These are phyloP conservation scores for cucumber (Cucumis sativus) DNA, from an alignment of 306 rosid genomes.

Conservation along the genomic window DNA sequence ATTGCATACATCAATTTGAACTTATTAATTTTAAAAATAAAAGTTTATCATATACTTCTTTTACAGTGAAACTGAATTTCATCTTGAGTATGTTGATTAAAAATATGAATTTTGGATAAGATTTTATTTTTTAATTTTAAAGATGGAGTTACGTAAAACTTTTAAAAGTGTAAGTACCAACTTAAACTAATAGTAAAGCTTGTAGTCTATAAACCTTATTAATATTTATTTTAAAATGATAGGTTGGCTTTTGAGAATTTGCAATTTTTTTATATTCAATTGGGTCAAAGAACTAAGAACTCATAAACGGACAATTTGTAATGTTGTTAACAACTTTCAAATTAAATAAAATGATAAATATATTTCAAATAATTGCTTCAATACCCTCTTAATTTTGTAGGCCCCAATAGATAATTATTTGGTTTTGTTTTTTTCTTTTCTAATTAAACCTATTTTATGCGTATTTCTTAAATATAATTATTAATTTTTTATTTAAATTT, in stretches of 20 bases:
- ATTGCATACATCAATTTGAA: no score
- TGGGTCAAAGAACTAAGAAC: neutral
- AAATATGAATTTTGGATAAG: neutral
- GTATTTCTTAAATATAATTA: no score
- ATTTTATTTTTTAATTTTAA: neutral
- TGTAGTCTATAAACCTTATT: neutral
- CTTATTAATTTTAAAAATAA: no score
- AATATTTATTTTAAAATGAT: neutral
- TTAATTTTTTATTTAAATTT: no score
- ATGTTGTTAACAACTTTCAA: neutral
- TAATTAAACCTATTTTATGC: no score
- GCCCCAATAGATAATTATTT: no score
- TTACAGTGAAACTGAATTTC: no score
- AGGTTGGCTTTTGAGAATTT: neutral
- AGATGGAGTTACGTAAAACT: neutral
- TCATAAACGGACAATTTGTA: neutral
- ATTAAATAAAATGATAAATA: neutral
- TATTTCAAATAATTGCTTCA: neutral
- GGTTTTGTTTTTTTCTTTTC: no score
- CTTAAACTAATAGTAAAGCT: neutral
- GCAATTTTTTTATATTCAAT: neutral
- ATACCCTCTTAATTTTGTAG: no score
- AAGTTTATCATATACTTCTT: neutral
- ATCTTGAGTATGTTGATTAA: neutral
- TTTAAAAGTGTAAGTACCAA: neutral